Percentiles rank a stretch among this genome's conserved stretches.
These are phyloP conservation scores for Barnettozyma californica DNA, from an alignment of 805 yeast species.

Conservation along the genomic window DNA sequence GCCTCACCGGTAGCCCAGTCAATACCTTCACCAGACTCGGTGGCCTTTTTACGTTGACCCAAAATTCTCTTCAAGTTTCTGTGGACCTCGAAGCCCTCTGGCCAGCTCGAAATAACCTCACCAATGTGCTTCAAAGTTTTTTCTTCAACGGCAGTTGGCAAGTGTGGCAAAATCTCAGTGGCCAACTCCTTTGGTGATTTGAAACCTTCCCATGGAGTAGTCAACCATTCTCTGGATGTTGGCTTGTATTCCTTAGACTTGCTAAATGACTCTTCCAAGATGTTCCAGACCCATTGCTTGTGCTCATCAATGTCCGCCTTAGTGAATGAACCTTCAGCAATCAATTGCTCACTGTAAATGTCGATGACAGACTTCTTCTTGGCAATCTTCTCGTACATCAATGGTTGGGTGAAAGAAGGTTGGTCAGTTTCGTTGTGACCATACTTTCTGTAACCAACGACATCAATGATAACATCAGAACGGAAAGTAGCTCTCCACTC, in stretches of 20 bases:
- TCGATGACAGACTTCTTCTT: constrained; percentile 87
- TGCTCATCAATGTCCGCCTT: constrained; percentile 90
- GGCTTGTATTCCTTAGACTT: constrained; percentile 89
- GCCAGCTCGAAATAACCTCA: constrained; percentile 71
- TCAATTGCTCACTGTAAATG: constrained; percentile 71
- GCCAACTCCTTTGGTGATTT: constrained; percentile 97
- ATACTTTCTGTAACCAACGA: constrained; percentile 96
- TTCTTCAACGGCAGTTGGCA: constrained; percentile 87
- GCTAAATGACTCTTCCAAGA: constrained; percentile 82
- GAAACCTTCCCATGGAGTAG: constrained; percentile 98
- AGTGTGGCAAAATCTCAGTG: constrained; percentile 90
- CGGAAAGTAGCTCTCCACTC: constrained; percentile 98
- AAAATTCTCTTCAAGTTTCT: constrained; percentile 94
- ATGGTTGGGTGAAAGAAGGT: constrained; percentile 97
- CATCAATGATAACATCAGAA: constrained; percentile 92
- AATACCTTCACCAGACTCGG: constrained; percentile 85
- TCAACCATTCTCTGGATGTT: constrained; percentile 93
- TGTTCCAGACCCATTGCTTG: constrained; percentile 96
- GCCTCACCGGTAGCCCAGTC: constrained; percentile 99
- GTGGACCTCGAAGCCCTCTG: constrained; percentile 84
- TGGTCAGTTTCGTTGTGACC: constrained; percentile 99
- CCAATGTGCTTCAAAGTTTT: constrained; percentile 74
- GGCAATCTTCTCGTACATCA: constrained; percentile 90
- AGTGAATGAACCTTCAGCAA: constrained; percentile 85
- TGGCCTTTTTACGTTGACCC: constrained; percentile 80